Base-by-base conservation (phyloP, 164 flowering plant species). In the Cinnamomum micranthum region DNA sequence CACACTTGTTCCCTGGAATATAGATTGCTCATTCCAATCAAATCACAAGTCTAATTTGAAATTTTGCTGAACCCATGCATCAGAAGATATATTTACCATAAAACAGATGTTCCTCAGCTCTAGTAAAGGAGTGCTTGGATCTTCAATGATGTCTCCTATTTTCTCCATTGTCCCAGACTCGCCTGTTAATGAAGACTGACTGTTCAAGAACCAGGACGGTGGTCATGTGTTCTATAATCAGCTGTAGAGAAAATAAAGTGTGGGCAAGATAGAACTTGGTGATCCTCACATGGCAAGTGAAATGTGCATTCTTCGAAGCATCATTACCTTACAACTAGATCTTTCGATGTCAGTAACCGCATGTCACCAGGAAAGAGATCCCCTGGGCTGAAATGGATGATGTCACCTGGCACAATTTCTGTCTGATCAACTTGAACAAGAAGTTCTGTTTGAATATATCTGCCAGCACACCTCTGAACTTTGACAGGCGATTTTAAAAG, bases 301-400 rank as follows among this genome's bases (percentile, higher is more conserved):
- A 28, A 22, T 28, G 47, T 62, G 69, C 50, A 1, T 70, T 72
- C 28, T 15, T 58, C 15, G 20, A 77, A 67, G 27, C 68, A 72
- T 7, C 67, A 19, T 55, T 87, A 91, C 96, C 96, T 88, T 47
- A 90, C 94, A 78, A 87, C 85, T 50, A 91, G 84, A 76, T 90
- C 84, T 73, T 85, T 91, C n/a, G 96, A 86, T 73, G 87, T 80
- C 75, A 90, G 28, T 62, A 91, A 76, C 73, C 94, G 85, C 69
- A 91, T 88, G 81, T 91, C 96, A 66, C 91, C 94, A 71, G 96
- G 94, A 70, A 90, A 90, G 73, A 91, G 88, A 78, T 91, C 94
- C 9, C 96, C 92, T 12, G 94, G 90, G 78, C 90, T 87, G 76
- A 90, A 85, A 75, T 75, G 75, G 71, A 90, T 74, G 69, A 91